Conservation (phyloP, 768 basidiomycete species). For the Boletus pseudopeckii region DNA sequence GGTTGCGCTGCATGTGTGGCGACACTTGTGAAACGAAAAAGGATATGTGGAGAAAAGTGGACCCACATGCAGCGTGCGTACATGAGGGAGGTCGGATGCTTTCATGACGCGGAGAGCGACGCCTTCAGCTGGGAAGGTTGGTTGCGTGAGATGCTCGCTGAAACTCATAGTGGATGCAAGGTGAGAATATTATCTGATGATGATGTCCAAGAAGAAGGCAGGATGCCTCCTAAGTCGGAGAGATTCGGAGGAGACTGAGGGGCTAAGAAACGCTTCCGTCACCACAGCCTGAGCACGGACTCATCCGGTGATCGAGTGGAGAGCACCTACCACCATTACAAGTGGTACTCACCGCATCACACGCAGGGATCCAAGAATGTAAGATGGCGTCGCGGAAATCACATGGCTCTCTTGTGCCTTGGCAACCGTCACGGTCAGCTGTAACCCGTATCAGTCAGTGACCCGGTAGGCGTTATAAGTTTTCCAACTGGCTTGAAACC, state of each 20-base stretch:
- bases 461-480: neutral
- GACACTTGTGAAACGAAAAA: constrained; percentile 1
- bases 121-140: constrained; percentile 2
- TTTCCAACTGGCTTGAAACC: neutral
- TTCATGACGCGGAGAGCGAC: constrained; percentile 27
- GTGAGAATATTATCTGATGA: neutral
- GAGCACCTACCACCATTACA: no score
- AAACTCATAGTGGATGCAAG: constrained; percentile 8
- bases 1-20: constrained; percentile 13
- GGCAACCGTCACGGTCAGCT: no score
- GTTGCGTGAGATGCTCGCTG: neutral
- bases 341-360: neutral
- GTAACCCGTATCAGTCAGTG: neutral
- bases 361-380: neutral
- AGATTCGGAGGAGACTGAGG: constrained; percentile 11
- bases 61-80: constrained; percentile 28
- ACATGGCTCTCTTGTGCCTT: neutral
- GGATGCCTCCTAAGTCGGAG: constrained; percentile 8
- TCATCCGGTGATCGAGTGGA: neutral
- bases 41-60: neutral
- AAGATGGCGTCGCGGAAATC: neutral
- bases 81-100: constrained; percentile 25
- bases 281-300: neutral
- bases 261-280: neutral
- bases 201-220: neutral